phyloP scores from a whole-genome alignment of 257 asterid genomes.

The Scutellaria galericulata region DNA sequence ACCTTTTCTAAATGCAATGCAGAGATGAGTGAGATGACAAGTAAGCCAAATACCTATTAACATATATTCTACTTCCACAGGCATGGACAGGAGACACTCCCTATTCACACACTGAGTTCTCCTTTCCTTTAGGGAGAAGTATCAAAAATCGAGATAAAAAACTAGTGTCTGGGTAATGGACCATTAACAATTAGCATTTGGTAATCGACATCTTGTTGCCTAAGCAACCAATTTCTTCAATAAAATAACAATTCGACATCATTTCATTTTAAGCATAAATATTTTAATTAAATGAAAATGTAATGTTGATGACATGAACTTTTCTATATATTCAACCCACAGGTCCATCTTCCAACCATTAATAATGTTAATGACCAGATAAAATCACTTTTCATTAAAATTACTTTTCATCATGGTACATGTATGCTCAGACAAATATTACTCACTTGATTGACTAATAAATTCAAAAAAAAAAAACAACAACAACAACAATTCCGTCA shows the following conservation, averaged over 20 bases:
- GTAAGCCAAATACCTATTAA: background rate
- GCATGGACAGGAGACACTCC: background rate
- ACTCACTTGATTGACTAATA: background rate
- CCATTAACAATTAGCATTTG: background rate
- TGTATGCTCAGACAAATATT: background rate
- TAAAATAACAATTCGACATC: background rate
- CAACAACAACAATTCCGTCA: background rate
- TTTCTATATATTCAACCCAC: conserved; percentile 12
- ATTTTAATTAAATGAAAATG: background rate
- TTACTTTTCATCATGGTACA: background rate
- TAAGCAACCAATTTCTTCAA: background rate
- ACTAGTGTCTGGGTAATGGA: background rate
- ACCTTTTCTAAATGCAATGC: background rate
- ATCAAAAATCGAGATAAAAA: background rate
- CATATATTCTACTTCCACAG: background rate
- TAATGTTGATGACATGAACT: background rate
- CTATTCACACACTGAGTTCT: too few relatives aligned
- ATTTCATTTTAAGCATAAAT: background rate
- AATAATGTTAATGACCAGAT: conserved; percentile 1
- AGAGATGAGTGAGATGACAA: background rate
- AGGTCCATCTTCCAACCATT: conserved; percentile 12
- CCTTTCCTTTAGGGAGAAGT: background rate
- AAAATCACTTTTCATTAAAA: too few relatives aligned
- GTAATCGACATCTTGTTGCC: background rate
- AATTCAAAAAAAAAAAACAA: background rate